These are phyloP conservation scores for Rhodamnia argentea DNA, from an alignment of 345 rosid genomes.

Conservation along the genomic window DNA sequence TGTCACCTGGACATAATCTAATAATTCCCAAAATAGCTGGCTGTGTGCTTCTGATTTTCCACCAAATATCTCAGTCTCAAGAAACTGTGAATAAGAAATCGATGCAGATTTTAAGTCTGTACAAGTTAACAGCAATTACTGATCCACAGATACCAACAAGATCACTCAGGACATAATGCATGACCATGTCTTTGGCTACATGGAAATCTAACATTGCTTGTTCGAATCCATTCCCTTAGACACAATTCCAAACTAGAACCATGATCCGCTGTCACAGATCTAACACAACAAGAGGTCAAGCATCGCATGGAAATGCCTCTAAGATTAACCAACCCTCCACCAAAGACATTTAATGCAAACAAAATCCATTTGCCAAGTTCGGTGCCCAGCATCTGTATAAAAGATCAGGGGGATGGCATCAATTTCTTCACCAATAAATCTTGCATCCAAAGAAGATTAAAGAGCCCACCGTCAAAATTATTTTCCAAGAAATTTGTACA, in stretches of 20 bases:
- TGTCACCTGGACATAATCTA: neutral
- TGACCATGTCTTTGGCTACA: neutral
- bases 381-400: neutral
- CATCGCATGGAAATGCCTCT: neutral
- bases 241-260: neutral
- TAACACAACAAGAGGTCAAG: neutral
- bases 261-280: neutral
- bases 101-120: neutral
- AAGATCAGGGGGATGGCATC: neutral
- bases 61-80: neutral
- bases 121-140: neutral
- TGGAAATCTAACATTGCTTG: neutral
- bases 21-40: neutral
- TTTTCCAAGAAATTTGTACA: neutral
- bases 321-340: neutral
- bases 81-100: neutral
- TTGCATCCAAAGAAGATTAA: neutral
- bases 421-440: neutral
- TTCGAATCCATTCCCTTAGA: neutral
- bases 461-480: neutral
- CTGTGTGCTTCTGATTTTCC: neutral
- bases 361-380: neutral
- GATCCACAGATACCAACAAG: neutral
- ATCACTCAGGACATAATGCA: neutral
- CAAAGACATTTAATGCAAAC: neutral